Base-by-base conservation (phyloP, 768 basidiomycete genomes). In the Strobilomyces dryophilus region DNA sequence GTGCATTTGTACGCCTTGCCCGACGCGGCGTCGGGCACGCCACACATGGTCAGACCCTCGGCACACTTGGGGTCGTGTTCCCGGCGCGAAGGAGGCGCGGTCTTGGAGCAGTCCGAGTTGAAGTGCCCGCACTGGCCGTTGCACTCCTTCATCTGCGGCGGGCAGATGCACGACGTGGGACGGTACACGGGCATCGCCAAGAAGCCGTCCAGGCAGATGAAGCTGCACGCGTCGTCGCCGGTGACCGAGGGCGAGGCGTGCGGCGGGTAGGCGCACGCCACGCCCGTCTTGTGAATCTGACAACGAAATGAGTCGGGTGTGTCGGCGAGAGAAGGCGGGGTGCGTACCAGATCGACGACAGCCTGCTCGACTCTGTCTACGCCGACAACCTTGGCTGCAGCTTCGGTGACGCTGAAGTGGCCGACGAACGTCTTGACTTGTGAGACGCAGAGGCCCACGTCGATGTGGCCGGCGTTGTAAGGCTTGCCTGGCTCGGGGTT, bases 191-290 rank as follows among this genome's bases (percentile, higher is more conserved):
- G 62, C 39, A 56, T 64, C 2, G 61, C 59, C 32, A 54, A 4
- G 57, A 64, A 71, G 3, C 68, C 68, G 34, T 69, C 61, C 4
- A 12, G 51, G 49, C 72, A 72, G 11, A 61, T 8, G 51, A 69
- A 73, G 46, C 55, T 57, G 34, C 73, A 75, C 17, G 54, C 62
- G 17, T 61, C 54, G 20, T 36, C 51, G 4, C 32, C 5, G 9
- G 59, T 54, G 47, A 61, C 65, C 4, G 57, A 32, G 11, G 66
- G 56, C 8, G 27, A 44, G 0, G 62, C 56, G 44, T 74, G 69
- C n/a, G 49, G 51, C 8, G 74, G 74, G 52, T 67, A 73, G 8
- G 61, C 46, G 52, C 74, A 74, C 35, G 64, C 36, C 27, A 58
- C 36, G 36, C 62, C 61, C 0, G 42, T 24, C 26, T 39, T 36